A percentile compares a stretch with the other conserved stretches of the same genome.
phyloP scores from a whole-genome alignment of 2,329 filamentous ascomycete species.

The Arthroderma sp. region DNA sequence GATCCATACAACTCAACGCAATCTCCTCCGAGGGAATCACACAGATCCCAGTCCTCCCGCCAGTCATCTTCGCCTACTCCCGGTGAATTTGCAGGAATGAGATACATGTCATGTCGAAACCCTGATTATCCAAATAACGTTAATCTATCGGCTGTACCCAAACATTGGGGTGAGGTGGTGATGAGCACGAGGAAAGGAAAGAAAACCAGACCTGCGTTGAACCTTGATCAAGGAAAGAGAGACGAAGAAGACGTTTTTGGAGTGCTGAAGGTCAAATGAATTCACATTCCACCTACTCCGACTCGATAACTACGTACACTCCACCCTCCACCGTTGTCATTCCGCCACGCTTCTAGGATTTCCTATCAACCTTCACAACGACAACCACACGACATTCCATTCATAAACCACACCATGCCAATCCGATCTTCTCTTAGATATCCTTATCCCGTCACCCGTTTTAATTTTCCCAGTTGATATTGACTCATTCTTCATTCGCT shows the following conservation, averaged over 20 bases:
- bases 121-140: neutral
- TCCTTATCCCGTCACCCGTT: neutral
- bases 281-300: neutral
- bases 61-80: constrained; percentile 10
- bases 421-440: neutral
- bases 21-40: constrained; percentile 8
- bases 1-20: constrained; percentile 16
- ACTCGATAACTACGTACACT: neutral
- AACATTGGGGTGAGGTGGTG: constrained; percentile 36
- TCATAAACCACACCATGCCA: neutral
- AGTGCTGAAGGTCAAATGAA: constrained; percentile 25
- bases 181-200: constrained; percentile 28
- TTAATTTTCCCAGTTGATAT: neutral
- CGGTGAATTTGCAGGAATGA: constrained; percentile 13
- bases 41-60: constrained; percentile 7
- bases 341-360: neutral
- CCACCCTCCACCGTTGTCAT: neutral
- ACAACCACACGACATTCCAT: neutral
- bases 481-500: neutral
- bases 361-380: neutral
- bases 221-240: constrained; percentile 19
- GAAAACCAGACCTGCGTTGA: constrained; percentile 18
- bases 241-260: constrained; percentile 29
- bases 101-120: constrained; percentile 13
- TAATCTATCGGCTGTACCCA: constrained; percentile 22